A percentile compares a stretch with the other conserved stretches of the same genome.
Evolutionary conservation across 2,329 filamentous ascomycete genomes (phyloP).

Genomic region (Colletotrichum melonis): DNA sequence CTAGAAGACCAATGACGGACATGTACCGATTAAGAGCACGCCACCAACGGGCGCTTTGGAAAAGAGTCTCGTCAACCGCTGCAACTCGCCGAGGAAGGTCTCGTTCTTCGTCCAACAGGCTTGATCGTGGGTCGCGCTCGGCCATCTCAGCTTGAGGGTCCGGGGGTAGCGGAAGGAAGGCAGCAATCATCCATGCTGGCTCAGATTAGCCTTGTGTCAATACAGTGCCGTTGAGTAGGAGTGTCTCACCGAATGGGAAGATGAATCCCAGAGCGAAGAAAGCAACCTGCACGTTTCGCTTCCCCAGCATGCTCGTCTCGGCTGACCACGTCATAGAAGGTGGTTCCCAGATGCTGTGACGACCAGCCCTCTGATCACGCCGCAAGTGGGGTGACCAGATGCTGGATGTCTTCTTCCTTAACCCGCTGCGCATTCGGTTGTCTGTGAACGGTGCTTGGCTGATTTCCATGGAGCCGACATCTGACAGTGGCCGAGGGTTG

Average conservation of each 20-base stretch:
- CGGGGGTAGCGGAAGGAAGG: conserved; percentile 77
- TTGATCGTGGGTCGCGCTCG: conserved; percentile 56
- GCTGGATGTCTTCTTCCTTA: conserved; percentile 65
- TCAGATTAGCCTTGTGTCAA: conserved; percentile 33
- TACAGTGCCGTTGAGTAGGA: conserved; percentile 18
- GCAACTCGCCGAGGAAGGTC: conserved; percentile 48
- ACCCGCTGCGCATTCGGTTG: conserved; percentile 43
- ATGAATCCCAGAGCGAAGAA: conserved; percentile 83
- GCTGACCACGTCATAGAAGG: conserved; percentile 75
- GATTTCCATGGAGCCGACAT: conserved; percentile 58
- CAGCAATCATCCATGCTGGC: conserved; percentile 82
- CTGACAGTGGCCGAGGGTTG: conserved; percentile 42
- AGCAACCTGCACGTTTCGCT: conserved; percentile 79
- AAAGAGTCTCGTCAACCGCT: conserved; percentile 56
- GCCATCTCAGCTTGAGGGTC: conserved; percentile 64
- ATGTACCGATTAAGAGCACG: conserved; percentile 68
- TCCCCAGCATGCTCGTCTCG: conserved; percentile 70
- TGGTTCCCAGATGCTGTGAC: conserved; percentile 77
- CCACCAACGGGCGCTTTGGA: conserved; percentile 69
- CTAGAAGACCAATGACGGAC: conserved; percentile 65
- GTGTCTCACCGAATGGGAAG: conserved; percentile 73
- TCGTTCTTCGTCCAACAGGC: conserved; percentile 51
- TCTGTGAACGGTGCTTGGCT: conserved; percentile 41
- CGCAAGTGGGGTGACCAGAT: conserved; percentile 81
- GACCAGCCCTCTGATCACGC: conserved; percentile 68